Evolutionary conservation across 768 basidiomycete genomes (phyloP).

Genomic region (Neoboletus brunneissimus): DNA sequence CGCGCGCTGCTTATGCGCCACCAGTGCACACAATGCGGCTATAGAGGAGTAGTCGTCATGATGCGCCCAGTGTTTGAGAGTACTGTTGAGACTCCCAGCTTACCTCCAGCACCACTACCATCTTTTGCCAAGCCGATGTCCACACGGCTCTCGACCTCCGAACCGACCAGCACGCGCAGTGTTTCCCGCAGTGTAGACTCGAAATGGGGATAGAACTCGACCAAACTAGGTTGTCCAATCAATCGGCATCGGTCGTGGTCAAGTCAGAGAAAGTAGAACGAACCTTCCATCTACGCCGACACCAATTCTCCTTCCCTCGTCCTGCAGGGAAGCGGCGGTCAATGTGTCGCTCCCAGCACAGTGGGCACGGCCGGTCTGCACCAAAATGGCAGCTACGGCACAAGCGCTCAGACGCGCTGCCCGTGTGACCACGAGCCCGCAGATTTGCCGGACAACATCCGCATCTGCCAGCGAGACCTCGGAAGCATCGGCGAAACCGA

Average conservation of each 20-base stretch:
- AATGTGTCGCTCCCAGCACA: conserved; percentile 38
- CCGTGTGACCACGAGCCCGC: conserved; percentile 71
- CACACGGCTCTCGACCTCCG: conserved; percentile 74
- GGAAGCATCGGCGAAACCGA: conserved; percentile 51
- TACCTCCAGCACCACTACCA: conserved; percentile 96
- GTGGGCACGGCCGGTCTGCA: conserved; percentile 73
- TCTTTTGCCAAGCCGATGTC: conserved; percentile 94
- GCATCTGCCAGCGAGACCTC: conserved; percentile 60
- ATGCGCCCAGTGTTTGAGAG: background rate
- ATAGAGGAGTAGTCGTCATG: conserved; percentile 5
- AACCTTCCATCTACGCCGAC: conserved; percentile 95
- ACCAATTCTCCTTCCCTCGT: conserved; percentile 52
- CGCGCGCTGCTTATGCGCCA: conserved; percentile 27
- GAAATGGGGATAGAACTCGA: conserved; percentile 91
- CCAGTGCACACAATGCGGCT: conserved; percentile 86
- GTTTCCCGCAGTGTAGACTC: conserved; percentile 72
- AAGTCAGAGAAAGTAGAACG: conserved; percentile 3
- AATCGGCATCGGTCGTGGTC: background rate
- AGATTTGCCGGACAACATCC: conserved; percentile 81
- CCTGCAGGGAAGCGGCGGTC: conserved; percentile 12
- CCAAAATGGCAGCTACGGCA: conserved; percentile 80
- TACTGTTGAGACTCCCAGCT: conserved; percentile 25
- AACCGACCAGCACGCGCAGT: conserved; percentile 71
- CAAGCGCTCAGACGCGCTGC: conserved; percentile 83
- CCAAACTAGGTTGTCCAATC: conserved; percentile 51